phyloP scores from a whole-genome alignment of 495 filamentous ascomycete genomes.

The Trichoderma virens region DNA sequence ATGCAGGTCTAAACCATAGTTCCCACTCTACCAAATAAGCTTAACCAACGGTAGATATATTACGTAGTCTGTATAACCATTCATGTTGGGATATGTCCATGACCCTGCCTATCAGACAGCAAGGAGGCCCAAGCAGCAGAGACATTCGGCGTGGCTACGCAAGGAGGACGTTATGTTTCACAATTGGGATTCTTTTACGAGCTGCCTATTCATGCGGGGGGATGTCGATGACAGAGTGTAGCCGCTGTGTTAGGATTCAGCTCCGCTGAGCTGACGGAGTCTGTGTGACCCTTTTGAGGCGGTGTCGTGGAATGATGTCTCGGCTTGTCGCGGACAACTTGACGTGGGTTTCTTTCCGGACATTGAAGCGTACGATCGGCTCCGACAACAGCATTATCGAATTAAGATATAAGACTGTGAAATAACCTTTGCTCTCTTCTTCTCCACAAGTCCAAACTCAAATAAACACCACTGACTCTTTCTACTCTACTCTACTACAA shows the following conservation, averaged over 20 bases:
- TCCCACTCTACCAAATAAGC: neutral
- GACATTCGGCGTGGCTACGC: neutral
- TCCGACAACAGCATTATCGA: neutral
- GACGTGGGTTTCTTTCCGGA: neutral
- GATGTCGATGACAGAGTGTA: no score
- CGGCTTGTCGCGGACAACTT: neutral
- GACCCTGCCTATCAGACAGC: neutral
- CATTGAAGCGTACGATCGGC: neutral
- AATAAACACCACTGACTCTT: neutral
- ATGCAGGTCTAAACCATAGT: neutral
- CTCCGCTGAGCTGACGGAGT: neutral
- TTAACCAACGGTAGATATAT: neutral
- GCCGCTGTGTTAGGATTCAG: neutral
- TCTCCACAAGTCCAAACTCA: neutral
- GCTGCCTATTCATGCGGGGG: no score
- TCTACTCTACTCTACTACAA: neutral
- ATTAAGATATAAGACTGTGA: neutral
- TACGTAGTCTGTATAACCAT: neutral
- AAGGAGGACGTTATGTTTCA: neutral
- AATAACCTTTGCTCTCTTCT: neutral
- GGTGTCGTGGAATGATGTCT: constrained; percentile 1
- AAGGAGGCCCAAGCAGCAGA: neutral
- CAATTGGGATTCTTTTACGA: neutral
- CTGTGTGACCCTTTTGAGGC: neutral
- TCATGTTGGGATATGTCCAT: neutral